phyloP scores from a whole-genome alignment of 306 rosid species.

The Prinsepia uniflora region DNA sequence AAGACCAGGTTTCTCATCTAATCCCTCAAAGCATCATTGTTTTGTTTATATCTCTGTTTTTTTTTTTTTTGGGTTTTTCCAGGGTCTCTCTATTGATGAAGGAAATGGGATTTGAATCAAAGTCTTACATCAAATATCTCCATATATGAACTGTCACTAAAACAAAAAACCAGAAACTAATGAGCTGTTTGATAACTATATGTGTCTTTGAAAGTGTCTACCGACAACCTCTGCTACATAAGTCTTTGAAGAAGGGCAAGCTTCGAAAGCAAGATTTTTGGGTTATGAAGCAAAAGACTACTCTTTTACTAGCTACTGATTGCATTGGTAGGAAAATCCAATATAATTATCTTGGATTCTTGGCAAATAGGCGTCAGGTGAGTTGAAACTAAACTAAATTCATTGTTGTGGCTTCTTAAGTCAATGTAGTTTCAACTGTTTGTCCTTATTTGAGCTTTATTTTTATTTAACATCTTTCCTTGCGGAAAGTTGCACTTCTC shows the following conservation, averaged over 20 bases:
- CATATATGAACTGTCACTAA: too few species aligned
- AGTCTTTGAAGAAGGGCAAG: constrained; percentile 77
- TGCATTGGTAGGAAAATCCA: constrained; percentile 85
- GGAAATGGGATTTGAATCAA: too few species aligned
- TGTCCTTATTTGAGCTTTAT: background rate
- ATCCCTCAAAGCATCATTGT: too few species aligned
- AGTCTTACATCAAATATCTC: too few species aligned
- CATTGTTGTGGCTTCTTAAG: background rate
- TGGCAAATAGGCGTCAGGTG: constrained; percentile 90
- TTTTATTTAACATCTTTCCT: background rate
- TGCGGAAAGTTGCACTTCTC: background rate
- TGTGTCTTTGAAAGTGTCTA: constrained; percentile 92
- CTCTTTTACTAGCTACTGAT: constrained; percentile 80
- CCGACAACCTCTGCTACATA: constrained; percentile 87
- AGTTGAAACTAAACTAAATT: constrained; percentile 13
- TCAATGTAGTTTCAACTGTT: background rate
- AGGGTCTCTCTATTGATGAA: too few species aligned
- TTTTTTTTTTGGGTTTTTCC: too few species aligned
- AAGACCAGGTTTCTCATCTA: too few species aligned
- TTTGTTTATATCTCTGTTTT: too few species aligned
- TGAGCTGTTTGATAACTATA: too few species aligned
- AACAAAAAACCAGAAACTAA: too few species aligned
- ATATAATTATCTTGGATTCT: constrained; percentile 88
- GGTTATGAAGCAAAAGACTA: constrained; percentile 64
- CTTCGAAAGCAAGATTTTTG: constrained; percentile 69